Evolutionary conservation across 2,329 filamentous ascomycete genomes (phyloP), one percentile per base, ranked within the genome.

Genomic region (Domatiomyces catenatus): DNA sequence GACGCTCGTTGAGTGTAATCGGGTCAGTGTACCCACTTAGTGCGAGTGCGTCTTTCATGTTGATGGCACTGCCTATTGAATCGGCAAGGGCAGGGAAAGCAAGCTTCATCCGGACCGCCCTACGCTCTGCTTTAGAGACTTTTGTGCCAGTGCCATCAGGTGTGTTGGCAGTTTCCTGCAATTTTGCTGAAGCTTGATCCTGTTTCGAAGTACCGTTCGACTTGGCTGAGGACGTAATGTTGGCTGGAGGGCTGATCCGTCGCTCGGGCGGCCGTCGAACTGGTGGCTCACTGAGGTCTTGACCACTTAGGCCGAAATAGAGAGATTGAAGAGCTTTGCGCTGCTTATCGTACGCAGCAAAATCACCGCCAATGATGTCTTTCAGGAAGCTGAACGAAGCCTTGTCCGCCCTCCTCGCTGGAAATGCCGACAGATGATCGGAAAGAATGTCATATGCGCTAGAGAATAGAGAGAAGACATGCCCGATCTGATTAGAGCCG

Each of bases 311-410:
- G 12, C 46, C 39, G 32, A 47, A 43, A 49, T 51, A 75, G 1
- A 83, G 64, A 36, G 70, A 67, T 48, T 70, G 69, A 7, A 89
- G 68, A 56, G 75, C 82, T 10, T 75, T 69, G 48, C 88, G 77
- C 64, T 93, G 86, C 43, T 72, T 65, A 18, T 76, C 70, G 61
- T 93, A 93, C 1, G 79, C 77, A 5, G 75, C 75, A 65, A 94
- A 96, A 60, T 94, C 83, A 49, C 86, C 88, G 8, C 75, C 82
- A 49, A 93, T 70, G 42, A 94, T 75, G 42, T 79, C 73, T 32
- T 77, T 77, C 5, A 96, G 75, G 20, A 95, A 77, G 61, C 81
- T 85, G 46, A 56, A 47, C 19, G 59, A 53, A 8, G 55, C 51
- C 15, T 53, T 52, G 10, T 51, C 18, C 17, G 48, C 48, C 55